These are phyloP conservation scores for Piromyces sp. DNA, from an alignment of 192 early-diverging fungal species.

Conservation along the genomic window DNA sequence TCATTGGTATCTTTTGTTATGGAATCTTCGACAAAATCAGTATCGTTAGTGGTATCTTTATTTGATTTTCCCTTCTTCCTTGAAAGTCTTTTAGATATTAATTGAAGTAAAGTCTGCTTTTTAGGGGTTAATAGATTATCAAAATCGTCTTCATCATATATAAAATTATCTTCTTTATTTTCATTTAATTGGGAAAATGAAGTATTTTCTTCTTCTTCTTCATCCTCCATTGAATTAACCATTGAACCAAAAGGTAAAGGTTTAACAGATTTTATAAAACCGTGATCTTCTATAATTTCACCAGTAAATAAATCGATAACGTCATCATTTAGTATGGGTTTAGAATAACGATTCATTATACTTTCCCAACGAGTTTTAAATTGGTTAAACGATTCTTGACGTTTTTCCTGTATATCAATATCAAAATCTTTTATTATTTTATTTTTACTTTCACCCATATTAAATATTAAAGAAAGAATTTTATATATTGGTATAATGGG, in stretches of 20 bases:
- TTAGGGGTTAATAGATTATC: neutral
- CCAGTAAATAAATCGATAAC: neutral
- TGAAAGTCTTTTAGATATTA: neutral
- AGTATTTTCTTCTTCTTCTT: too few species aligned
- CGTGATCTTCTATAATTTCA: neutral
- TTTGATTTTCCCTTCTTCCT: neutral
- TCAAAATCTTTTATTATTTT: neutral
- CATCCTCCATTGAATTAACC: neutral
- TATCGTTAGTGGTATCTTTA: neutral
- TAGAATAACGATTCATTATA: neutral
- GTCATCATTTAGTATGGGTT: neutral
- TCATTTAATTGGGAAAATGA: too few species aligned
- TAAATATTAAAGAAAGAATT: too few species aligned
- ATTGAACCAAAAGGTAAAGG: neutral
- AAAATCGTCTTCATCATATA: neutral
- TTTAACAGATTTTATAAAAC: neutral
- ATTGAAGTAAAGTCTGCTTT: neutral
- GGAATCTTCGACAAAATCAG: too few species aligned
- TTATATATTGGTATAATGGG: too few species aligned
- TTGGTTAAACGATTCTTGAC: neutral
- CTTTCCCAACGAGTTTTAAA: neutral
- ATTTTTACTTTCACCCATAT: neutral
- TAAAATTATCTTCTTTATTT: neutral
- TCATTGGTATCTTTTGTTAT: too few species aligned
- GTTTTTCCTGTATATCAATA: neutral